Percentiles rank a stretch among this genome's conserved stretches.
Conservation (phyloP, 1,284 basidiomycete genomes). For the Coniferiporia sulphurascens region DNA sequence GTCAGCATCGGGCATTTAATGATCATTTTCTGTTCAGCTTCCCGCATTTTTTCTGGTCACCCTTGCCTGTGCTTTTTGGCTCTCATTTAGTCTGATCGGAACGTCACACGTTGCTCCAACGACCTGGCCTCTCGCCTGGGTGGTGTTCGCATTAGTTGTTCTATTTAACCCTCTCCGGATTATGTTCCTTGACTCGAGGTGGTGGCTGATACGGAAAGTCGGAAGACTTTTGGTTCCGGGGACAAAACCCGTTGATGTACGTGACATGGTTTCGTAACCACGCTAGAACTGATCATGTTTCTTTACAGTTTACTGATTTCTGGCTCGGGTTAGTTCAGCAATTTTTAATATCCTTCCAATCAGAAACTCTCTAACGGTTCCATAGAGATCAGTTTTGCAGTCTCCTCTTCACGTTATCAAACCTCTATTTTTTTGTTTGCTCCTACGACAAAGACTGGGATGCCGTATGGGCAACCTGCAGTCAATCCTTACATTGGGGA, state of each 20-base stretch:
- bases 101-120: constrained; percentile 40
- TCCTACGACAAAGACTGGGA: constrained; percentile 58
- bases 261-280: constrained; percentile 20
- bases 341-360: not conserved
- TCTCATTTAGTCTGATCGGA: constrained; percentile 71
- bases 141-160: constrained; percentile 56
- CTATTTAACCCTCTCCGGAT: constrained; percentile 78
- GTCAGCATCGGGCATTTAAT: not conserved
- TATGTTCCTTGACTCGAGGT: constrained; percentile 60
- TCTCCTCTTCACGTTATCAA: constrained; percentile 68
- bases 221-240: constrained; percentile 69
- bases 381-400: constrained; percentile 80
- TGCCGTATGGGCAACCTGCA: constrained; percentile 40
- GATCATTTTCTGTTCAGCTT: constrained; percentile 43
- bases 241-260: constrained; percentile 67
- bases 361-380: constrained; percentile 28
- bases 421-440: constrained; percentile 72
- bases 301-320: constrained; percentile 66
- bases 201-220: constrained; percentile 72
- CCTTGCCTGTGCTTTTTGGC: constrained; percentile 79
- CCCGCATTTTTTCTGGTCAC: constrained; percentile 76
- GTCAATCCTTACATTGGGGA: constrained; percentile 49
- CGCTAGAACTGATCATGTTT: not conserved
- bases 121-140: constrained; percentile 85
- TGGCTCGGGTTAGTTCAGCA: constrained; percentile 62